Base-by-base conservation (phyloP, 352 stramenopile genomes). In the Globisporangium irregulare region DNA sequence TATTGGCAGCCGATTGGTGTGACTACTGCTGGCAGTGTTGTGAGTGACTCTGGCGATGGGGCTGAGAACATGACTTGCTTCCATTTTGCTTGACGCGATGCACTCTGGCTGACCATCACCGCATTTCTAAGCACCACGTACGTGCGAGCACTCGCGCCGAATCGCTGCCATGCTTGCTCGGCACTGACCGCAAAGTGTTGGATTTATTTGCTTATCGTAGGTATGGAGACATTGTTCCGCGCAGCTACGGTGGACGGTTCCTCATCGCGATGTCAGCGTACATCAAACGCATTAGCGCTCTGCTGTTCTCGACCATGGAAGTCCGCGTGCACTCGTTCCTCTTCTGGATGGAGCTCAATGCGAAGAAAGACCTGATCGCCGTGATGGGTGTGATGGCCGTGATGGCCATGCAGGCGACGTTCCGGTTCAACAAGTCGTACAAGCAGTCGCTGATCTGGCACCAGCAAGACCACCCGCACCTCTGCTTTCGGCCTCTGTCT, bases 381-480 rank as follows among this genome's bases (percentile, higher is more conserved):
- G 82, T 92, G 34, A 79, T 92, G 73, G 84, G 22, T 24, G 22
- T 87, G 27, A 88, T 78, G 34, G 80, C 78, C 0, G 82, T 92
- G 34, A 79, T 92, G 73, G 84, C 84, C 1, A 73, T 92, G 59
- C 84, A 92, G 48, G 80, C 81, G 18, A 83, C 78, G n/a, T 88
- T 82, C 67, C 84, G 79, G 1, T 90, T 83, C 69, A 80, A 77
- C 60, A 90, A 88, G 66, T 89, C 80, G 24, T 89, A 92, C 67
- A 75, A 72, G 38, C 67, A 79, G 2, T 89, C 84, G 25, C 73
- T 90, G 27, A 83, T 84, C 64, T 92, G 84, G 84, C 81, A 92
- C 60, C 79, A 89, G 67, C 73, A 89, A 53, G 59, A 71, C 15
- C 69, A 68, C n/a, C 80, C 78, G 22, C 73, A 70, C 18, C 72